phyloP scores from a whole-genome alignment of 768 basidiomycete species.

The Kwoniella sp. region DNA sequence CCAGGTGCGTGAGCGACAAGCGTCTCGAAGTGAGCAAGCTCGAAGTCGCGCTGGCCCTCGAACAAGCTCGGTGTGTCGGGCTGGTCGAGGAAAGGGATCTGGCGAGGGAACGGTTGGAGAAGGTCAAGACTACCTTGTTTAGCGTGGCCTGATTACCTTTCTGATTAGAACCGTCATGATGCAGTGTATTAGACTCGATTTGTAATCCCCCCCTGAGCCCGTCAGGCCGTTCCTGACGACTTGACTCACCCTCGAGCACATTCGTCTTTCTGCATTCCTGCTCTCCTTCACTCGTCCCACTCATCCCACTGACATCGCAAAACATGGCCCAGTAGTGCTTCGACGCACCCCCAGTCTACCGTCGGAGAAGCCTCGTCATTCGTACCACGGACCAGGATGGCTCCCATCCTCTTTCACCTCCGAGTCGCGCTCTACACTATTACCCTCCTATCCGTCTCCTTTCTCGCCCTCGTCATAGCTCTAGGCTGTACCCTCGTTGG shows the following conservation, averaged over 20 bases:
- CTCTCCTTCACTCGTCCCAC: no score
- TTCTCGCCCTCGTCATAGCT: conserved; percentile 62
- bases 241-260: no score
- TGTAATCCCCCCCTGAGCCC: no score
- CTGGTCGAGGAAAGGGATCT: conserved; percentile 37
- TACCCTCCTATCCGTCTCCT: conserved; percentile 65
- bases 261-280: no score
- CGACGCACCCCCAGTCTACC: background rate
- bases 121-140: conserved; percentile 40
- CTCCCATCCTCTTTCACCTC: conserved; percentile 58
- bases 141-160: conserved; percentile 25
- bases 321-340: no score
- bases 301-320: no score
- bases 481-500: conserved; percentile 67
- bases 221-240: no score
- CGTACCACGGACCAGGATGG: no score
- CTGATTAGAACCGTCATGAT: no score
- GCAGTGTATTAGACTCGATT: no score
- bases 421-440: conserved; percentile 66
- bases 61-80: conserved; percentile 24
- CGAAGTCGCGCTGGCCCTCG: conserved; percentile 33
- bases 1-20: conserved; percentile 17
- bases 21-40: conserved; percentile 23
- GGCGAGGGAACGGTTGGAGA: conserved; percentile 38
- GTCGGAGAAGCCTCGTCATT: no score